Base-by-base conservation (phyloP, 108 stramenopile genomes). In the Seminavis robusta region DNA sequence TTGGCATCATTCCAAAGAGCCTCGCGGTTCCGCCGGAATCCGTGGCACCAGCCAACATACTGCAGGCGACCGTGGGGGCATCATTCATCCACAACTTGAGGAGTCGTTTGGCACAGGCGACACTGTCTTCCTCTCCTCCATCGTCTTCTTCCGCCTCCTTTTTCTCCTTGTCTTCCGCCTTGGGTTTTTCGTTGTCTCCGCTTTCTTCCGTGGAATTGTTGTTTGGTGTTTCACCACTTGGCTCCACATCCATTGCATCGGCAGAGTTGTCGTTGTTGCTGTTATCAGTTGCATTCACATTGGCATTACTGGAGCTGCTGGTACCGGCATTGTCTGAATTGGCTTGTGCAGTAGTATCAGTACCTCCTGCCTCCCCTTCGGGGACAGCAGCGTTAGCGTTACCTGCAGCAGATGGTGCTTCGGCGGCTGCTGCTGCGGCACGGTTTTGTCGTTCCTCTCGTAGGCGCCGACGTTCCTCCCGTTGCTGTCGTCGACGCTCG, bases 91-190 rank as follows among this genome's bases (percentile, higher is more conserved):
- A 59, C 0, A 36, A 59, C 20, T 37, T 34, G 5, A 38, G 46
- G 21, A 20, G 26, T 37, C 36, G 36, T 13, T 13, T 13, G 36
- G 36, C 39, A 1, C 11, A 25, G 26, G 11, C 40, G 26, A 26
- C 52, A 20, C 52, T 49, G 10, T 72, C 63, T 28, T 50, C 24
- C 37, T 70, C 57, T 47, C 71, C 69, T 26, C 63, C 69, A 29
- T 43, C 46, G 31, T 71, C 73, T 26, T 62, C 63, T 4, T 69
- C 58, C 45, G 56, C 54, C 3, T 37, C 38, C 10, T 33, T 58
- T 11, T 76, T 76, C 45, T 58, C 44, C 16, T 74, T 65, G 24
- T 60, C 63, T 28, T 58, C 61, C 6, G 47, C 1, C 30, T 28
- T 19, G 19, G 44, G 34, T 9, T 66, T 59, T 17, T 43, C 42